Conservation (phyloP, 1,139 yeast genomes). For the Yamadazyma friedrichii region DNA sequence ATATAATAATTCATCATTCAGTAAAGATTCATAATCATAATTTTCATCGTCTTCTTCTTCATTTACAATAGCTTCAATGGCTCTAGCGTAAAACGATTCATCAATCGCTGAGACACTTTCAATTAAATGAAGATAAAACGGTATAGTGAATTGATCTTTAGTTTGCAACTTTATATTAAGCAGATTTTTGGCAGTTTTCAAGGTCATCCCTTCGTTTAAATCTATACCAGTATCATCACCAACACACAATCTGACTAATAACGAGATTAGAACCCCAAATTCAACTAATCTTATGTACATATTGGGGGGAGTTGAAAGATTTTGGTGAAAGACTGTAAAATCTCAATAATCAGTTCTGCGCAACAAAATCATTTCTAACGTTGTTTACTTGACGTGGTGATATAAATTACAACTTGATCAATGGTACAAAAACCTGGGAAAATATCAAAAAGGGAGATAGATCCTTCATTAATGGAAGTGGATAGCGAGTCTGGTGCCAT, state of each 20-base stretch:
- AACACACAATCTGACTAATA: not conserved
- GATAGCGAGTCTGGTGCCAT: not conserved
- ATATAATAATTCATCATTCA: slow-evolving; percentile 39
- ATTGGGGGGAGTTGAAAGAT: too few species aligned
- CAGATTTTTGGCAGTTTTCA: not conserved
- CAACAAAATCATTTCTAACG: too few species aligned
- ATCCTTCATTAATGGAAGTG: slow-evolving; percentile 1
- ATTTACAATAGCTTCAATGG: slow-evolving; percentile 34
- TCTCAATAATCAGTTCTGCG: too few species aligned
- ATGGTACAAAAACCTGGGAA: too few species aligned
- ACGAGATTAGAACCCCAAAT: too few species aligned
- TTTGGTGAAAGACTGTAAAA: too few species aligned
- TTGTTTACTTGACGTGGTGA: too few species aligned
- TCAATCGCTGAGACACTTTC: slow-evolving; percentile 56
- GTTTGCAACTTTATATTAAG: slow-evolving; percentile 4
- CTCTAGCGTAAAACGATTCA: slow-evolving; percentile 47
- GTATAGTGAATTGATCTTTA: slow-evolving; percentile 3
- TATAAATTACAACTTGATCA: too few species aligned
- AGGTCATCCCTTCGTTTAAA: not conserved
- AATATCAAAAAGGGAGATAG: not conserved
- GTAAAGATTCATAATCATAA: slow-evolving; percentile 31
- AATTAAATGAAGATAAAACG: slow-evolving; percentile 43
- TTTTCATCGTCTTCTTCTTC: slow-evolving; percentile 33
- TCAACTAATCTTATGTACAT: too few species aligned
- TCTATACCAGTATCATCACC: not conserved